These are phyloP conservation scores for Claviceps cyperi DNA, from an alignment of 2,329 filamentous ascomycete species.

Conservation along the genomic window DNA sequence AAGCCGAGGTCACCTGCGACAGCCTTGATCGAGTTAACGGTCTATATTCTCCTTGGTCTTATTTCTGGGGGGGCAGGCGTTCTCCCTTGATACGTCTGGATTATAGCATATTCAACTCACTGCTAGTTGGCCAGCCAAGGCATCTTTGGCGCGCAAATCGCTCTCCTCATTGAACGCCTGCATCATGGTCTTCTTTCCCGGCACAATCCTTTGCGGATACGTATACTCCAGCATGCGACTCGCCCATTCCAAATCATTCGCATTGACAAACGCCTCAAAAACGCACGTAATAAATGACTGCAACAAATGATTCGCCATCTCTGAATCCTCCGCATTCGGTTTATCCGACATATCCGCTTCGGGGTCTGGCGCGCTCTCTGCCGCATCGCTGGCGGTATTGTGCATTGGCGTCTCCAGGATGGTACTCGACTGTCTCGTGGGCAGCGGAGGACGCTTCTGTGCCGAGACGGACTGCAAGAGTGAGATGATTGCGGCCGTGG, in stretches of 20 bases:
- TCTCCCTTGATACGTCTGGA: no score
- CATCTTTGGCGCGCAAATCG: slow-evolving; percentile 44
- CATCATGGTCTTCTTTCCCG: slow-evolving; percentile 44
- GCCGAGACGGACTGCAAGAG: slow-evolving; percentile 56
- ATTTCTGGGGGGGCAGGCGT: no score
- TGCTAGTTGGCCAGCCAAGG: slow-evolving; percentile 57
- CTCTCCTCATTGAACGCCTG: slow-evolving; percentile 51
- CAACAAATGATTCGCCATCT: slow-evolving; percentile 48
- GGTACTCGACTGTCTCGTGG: slow-evolving; percentile 43
- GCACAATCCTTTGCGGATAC: slow-evolving; percentile 48
- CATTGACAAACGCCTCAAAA: slow-evolving; percentile 57
- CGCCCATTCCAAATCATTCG: slow-evolving; percentile 45
- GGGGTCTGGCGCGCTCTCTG: slow-evolving; percentile 45
- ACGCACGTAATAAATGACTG: slow-evolving; percentile 69
- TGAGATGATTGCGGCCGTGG: slow-evolving; percentile 55
- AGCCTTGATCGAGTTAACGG: slow-evolving; percentile 25
- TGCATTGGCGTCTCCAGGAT: slow-evolving; percentile 39
- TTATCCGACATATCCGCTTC: slow-evolving; percentile 30
- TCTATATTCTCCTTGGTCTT: no score
- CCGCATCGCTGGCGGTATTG: slow-evolving; percentile 39
- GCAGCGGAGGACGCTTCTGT: slow-evolving; percentile 48
- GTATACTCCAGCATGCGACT: slow-evolving; percentile 53
- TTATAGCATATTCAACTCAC: slow-evolving; percentile 26
- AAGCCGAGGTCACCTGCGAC: slow-evolving; percentile 49
- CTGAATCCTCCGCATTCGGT: slow-evolving; percentile 38